Evolutionary conservation across 371 early-diverging fungal genomes (phyloP).

Genomic region (Saksenaea oblongispora): DNA sequence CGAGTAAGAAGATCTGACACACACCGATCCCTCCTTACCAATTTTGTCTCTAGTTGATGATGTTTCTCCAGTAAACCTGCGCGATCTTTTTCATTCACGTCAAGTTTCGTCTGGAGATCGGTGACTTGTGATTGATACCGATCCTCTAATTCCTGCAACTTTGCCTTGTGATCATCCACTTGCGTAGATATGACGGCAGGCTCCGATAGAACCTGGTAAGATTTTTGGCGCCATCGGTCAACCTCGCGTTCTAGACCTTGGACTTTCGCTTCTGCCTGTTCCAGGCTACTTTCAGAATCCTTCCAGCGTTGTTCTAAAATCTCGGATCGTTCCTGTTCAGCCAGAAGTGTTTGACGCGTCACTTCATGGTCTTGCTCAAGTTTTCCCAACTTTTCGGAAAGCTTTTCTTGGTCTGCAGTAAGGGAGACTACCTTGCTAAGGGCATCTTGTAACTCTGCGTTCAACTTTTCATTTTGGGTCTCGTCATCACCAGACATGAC

Average conservation of each 20-base stretch:
- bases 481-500: background rate
- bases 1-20: background rate
- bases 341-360: slow-evolving; percentile 6
- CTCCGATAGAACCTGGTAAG: slow-evolving; percentile 1
- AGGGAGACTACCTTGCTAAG: background rate
- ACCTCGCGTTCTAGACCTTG: slow-evolving; percentile 26
- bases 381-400: background rate
- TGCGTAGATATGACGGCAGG: too few relatives aligned
- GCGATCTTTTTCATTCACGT: background rate
- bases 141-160: slow-evolving; percentile 11
- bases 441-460: background rate
- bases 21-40: slow-evolving; percentile 13
- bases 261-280: slow-evolving; percentile 42
- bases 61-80: slow-evolving; percentile 26
- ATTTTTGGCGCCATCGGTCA: slow-evolving; percentile 27
- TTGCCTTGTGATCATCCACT: slow-evolving; percentile 11
- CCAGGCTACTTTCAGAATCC: slow-evolving; percentile 25
- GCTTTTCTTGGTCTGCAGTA: background rate
- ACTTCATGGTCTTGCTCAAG: background rate
- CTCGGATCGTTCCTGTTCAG: slow-evolving; percentile 29
- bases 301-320: slow-evolving; percentile 31
- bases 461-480: background rate
- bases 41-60: slow-evolving; percentile 11
- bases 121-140: slow-evolving; percentile 2
- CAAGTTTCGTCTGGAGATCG: background rate